These are phyloP conservation scores for Xylaria palmicola DNA, from an alignment of 495 filamentous ascomycete species.

Conservation along the genomic window DNA sequence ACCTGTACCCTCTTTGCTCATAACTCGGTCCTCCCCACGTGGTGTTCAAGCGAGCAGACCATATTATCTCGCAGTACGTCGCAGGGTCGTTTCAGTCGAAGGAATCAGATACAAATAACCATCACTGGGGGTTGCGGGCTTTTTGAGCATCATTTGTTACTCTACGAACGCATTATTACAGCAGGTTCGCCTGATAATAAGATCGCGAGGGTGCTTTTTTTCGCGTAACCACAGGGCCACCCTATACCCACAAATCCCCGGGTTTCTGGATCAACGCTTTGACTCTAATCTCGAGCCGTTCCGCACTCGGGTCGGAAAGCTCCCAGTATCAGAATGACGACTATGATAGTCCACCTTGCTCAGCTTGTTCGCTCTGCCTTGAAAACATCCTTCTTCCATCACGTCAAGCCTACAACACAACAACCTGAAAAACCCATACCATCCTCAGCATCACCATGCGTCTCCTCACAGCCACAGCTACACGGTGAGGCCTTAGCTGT, in stretches of 20 bases:
- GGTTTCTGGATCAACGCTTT: constrained; percentile 10
- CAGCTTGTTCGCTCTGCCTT: constrained; percentile 16
- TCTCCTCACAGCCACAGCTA: constrained; percentile 16
- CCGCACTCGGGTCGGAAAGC: background rate
- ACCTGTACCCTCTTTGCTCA: background rate
- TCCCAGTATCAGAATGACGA: constrained; percentile 17
- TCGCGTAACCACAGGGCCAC: background rate
- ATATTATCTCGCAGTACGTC: background rate
- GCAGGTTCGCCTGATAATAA: background rate
- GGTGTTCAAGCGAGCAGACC: background rate
- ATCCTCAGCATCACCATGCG: background rate
- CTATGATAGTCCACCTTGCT: constrained; percentile 18
- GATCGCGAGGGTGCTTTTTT: background rate
- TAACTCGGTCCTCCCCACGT: constrained; percentile 11
- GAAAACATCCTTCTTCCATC: constrained; percentile 16
- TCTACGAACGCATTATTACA: background rate
- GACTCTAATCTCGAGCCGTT: background rate
- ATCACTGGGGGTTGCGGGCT: background rate
- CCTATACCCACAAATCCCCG: constrained; percentile 4
- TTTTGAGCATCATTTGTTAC: background rate
- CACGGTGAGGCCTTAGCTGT: constrained; percentile 18
- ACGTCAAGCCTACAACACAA: background rate
- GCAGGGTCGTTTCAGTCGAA: background rate
- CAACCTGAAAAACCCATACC: background rate
- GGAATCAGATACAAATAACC: background rate